These are phyloP conservation scores for Botrytis galanthina DNA, from an alignment of 2,329 filamentous ascomycete genomes.

Conservation along the genomic window DNA sequence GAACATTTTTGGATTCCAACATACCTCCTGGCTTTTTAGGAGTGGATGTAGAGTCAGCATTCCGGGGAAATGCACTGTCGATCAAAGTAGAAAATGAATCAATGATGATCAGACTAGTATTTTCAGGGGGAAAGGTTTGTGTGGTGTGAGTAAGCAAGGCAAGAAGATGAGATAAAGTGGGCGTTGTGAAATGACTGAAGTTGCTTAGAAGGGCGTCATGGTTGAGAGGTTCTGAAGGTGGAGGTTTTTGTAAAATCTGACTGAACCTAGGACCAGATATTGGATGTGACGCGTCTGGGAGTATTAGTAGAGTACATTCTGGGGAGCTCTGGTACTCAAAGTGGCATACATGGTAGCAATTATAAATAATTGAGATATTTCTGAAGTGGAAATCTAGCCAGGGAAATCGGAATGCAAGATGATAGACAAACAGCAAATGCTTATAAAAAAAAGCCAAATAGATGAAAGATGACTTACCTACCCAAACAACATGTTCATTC, in stretches of 20 bases:
- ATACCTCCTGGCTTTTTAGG: constrained; percentile 33
- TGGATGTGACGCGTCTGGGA: constrained; percentile 37
- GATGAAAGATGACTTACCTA: constrained; percentile 54
- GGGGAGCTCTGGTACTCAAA: neutral
- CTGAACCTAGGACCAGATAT: constrained; percentile 49
- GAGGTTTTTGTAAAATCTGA: constrained; percentile 42
- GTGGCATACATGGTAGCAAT: neutral
- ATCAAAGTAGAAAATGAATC: constrained; percentile 76
- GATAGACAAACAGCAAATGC: neutral
- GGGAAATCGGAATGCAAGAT: neutral
- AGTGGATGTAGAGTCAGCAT: constrained; percentile 40
- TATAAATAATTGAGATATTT: neutral
- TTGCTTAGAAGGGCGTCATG: constrained; percentile 41
- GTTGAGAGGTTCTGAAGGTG: constrained; percentile 13
- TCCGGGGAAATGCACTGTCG: constrained; percentile 71
- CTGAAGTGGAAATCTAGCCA: neutral
- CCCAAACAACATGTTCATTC: constrained; percentile 70
- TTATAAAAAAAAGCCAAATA: no score
- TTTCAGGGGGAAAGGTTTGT: constrained; percentile 56
- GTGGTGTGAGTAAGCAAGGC: constrained; percentile 71
- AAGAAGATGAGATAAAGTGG: constrained; percentile 63
- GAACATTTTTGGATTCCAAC: neutral
- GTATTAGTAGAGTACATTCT: constrained; percentile 17
- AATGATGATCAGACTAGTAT: constrained; percentile 69
- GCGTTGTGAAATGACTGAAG: constrained; percentile 63